phyloP scores from a whole-genome alignment of 441 rosid genomes.

The Gossypium trilobum region DNA sequence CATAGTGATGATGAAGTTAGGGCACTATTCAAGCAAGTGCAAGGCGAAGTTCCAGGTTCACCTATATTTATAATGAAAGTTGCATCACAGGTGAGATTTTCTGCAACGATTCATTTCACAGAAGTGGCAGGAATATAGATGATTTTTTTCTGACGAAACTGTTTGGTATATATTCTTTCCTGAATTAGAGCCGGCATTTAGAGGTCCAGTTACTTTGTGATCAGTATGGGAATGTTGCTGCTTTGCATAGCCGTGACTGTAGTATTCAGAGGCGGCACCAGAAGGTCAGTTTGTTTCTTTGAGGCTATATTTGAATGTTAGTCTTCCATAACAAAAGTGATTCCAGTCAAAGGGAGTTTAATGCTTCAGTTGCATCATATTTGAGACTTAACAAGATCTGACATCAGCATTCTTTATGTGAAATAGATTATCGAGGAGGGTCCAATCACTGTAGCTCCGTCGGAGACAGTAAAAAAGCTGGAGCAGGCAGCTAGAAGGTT shows the following conservation, averaged over 20 bases:
- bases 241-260: conserved; percentile 99
- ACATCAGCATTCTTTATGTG: conserved; percentile 13
- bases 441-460: conserved; percentile 94
- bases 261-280: conserved; percentile 99
- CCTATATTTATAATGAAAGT: conserved; percentile 99
- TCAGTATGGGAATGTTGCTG: conserved; percentile 92
- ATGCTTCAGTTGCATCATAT: background rate
- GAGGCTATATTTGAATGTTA: conserved; percentile 12
- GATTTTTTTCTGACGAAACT: conserved; percentile 12
- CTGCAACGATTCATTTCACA: conserved; percentile 19
- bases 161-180: conserved; percentile 16
- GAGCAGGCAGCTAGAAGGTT: conserved; percentile 98
- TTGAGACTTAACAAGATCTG: conserved; percentile 7
- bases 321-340: conserved; percentile 7
- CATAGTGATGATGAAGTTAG: conserved; percentile 95
- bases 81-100: conserved; percentile 87
- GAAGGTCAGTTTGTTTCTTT: conserved; percentile 46
- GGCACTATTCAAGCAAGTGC: conserved; percentile 98
- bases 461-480: conserved; percentile 68
- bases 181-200: conserved; percentile 82
- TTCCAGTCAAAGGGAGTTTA: background rate
- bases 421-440: conserved; percentile 97
- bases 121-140: conserved; percentile 9
- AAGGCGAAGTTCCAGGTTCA: conserved; percentile 99
- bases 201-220: conserved; percentile 98